Percentiles rank a stretch among this genome's conserved stretches.
phyloP scores from a whole-genome alignment of 768 basidiomycete species.

The Pleurotus pulmonarius region DNA sequence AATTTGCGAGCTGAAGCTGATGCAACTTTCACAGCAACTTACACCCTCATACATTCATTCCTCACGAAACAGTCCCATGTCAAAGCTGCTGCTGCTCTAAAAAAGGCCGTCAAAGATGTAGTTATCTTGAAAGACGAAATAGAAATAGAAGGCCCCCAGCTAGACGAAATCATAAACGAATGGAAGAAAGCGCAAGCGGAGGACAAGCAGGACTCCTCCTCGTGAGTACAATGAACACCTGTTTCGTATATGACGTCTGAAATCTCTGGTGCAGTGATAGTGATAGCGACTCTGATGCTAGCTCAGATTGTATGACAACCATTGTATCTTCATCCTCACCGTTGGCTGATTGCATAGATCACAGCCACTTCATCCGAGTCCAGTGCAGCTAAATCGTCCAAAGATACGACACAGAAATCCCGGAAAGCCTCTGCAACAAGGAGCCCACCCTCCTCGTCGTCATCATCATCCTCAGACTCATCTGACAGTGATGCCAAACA shows the following conservation, averaged over 20 bases:
- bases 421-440: background rate
- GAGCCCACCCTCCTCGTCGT: background rate
- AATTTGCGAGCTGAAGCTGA: background rate
- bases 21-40: constrained; percentile 49
- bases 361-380: constrained; percentile 9
- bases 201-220: constrained; percentile 14
- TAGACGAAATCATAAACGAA: constrained; percentile 63
- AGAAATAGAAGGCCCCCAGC: constrained; percentile 40
- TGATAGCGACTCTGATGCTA: constrained; percentile 24
- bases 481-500: background rate
- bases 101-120: constrained; percentile 64
- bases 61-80: constrained; percentile 58
- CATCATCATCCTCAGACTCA: background rate
- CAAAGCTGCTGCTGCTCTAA: constrained; percentile 72
- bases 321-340: background rate
- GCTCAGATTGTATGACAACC: constrained; percentile 15
- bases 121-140: constrained; percentile 58
- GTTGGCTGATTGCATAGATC: background rate
- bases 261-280: constrained; percentile 13
- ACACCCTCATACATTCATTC: constrained; percentile 74
- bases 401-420: background rate
- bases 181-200: constrained; percentile 47
- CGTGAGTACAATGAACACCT: background rate
- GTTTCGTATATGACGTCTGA: constrained; percentile 8
- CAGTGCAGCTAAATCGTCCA: constrained; percentile 4